Conservation (phyloP, 1,284 basidiomycete genomes). For the Irpex sp. region DNA sequence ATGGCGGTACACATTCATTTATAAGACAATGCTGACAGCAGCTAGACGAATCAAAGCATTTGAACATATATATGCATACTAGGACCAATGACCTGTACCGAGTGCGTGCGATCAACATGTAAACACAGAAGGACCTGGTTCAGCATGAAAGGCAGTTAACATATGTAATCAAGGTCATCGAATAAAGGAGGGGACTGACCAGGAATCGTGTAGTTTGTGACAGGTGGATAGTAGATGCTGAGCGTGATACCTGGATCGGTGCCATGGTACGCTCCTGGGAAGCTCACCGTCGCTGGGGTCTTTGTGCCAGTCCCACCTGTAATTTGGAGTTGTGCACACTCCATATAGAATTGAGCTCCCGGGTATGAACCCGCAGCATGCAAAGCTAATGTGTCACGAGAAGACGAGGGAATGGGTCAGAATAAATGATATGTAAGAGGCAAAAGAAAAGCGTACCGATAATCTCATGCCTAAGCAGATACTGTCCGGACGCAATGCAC, state of each 20-base stretch:
- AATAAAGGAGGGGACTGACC: background rate
- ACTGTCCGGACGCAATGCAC: conserved; percentile 47
- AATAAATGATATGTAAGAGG: background rate
- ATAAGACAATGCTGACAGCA: too few species aligned
- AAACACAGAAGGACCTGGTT: conserved; percentile 1
- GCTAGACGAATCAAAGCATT: too few species aligned
- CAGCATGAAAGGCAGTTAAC: too few species aligned
- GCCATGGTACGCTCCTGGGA: conserved; percentile 17
- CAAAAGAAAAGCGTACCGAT: conserved; percentile 35
- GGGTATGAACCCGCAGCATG: conserved; percentile 41
- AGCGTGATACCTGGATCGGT: conserved; percentile 15
- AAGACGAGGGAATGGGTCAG: background rate
- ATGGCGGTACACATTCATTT: too few species aligned
- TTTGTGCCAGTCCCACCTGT: conserved; percentile 41
- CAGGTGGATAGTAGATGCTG: conserved; percentile 8
- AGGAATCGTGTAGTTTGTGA: conserved; percentile 12
- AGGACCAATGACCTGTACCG: too few species aligned
- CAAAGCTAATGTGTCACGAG: conserved; percentile 28
- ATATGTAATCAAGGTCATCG: too few species aligned
- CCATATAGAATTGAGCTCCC: conserved; percentile 54
- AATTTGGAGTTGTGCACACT: conserved; percentile 47
- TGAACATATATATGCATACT: too few species aligned
- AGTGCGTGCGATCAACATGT: background rate
- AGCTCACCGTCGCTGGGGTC: conserved; percentile 40
- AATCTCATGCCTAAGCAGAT: conserved; percentile 49